Evolutionary conservation across 1,284 basidiomycete genomes (phyloP).

Genomic region (Vanrija sp.): DNA sequence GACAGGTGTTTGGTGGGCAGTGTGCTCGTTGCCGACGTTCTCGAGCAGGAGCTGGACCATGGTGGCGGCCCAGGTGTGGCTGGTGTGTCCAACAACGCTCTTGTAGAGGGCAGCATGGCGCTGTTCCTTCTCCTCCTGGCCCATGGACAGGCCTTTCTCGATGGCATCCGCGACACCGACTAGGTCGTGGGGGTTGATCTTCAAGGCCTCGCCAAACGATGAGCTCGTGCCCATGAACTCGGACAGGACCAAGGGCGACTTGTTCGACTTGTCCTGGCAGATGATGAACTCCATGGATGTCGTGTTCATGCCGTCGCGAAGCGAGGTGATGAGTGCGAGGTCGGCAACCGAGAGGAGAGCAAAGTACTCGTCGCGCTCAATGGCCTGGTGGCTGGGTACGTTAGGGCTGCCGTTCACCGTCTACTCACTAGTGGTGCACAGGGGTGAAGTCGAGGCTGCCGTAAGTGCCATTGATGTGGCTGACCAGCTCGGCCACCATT

Average conservation of each 20-base stretch:
- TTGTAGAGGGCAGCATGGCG: conserved; percentile 78
- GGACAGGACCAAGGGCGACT: conserved; percentile 83
- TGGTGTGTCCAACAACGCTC: conserved; percentile 89
- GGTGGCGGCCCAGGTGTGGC: conserved; percentile 90
- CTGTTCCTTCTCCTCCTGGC: conserved; percentile 65
- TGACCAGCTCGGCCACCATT: conserved; percentile 89
- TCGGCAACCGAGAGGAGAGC: conserved; percentile 93
- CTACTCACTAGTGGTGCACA: conserved; percentile 87
- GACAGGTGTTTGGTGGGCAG: conserved; percentile 80
- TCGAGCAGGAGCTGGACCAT: conserved; percentile 83
- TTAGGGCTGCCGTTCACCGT: not conserved
- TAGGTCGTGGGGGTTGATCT: conserved; percentile 51
- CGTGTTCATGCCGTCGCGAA: conserved; percentile 98
- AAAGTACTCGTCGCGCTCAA: conserved; percentile 98
- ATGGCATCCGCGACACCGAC: conserved; percentile 93
- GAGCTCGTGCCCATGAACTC: conserved; percentile 91
- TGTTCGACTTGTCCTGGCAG: conserved; percentile 73
- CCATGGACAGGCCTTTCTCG: conserved; percentile 80
- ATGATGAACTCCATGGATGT: conserved; percentile 98
- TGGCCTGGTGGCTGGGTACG: conserved; percentile 76
- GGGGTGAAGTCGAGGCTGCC: conserved; percentile 94
- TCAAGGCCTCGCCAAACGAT: conserved; percentile 47
- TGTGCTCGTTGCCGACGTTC: conserved; percentile 74
- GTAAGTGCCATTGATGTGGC: conserved; percentile 95
- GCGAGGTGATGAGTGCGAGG: conserved; percentile 89